These are phyloP conservation scores for Plasmodium chabaudi DNA, from an alignment of 169 alveolate species.

Conservation along the genomic window DNA sequence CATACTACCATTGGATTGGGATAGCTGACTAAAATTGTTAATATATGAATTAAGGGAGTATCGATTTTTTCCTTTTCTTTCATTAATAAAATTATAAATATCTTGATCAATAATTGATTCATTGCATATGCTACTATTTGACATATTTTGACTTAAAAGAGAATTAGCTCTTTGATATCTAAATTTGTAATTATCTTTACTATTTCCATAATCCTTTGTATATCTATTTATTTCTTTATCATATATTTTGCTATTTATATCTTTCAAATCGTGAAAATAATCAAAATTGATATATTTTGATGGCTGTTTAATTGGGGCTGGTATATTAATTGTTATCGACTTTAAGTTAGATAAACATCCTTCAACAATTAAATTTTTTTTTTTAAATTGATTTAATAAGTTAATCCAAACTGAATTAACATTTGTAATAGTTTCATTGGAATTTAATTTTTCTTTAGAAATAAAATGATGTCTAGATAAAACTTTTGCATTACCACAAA, in stretches of 20 bases:
- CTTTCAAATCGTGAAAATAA: slow-evolving; percentile 22
- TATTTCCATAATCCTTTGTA: neutral
- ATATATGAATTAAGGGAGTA: slow-evolving; percentile 17
- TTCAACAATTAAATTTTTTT: slow-evolving; percentile 91
- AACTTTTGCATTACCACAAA: slow-evolving; percentile 86
- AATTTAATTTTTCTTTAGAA: slow-evolving; percentile 79
- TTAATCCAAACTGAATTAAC: slow-evolving; percentile 88
- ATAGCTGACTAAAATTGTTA: slow-evolving; percentile 26
- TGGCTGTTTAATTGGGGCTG: slow-evolving; percentile 48
- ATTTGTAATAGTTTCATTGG: slow-evolving; percentile 78
- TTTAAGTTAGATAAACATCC: slow-evolving; percentile 91
- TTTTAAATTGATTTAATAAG: slow-evolving; percentile 91
- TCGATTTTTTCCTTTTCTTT: neutral
- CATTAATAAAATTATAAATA: slow-evolving; percentile 6
- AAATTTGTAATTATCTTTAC: neutral
- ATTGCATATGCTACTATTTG: slow-evolving; percentile 46
- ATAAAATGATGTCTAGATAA: slow-evolving; percentile 70
- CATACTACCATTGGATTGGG: slow-evolving; percentile 42
- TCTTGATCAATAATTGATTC: slow-evolving; percentile 31
- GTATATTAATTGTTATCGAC: slow-evolving; percentile 43
- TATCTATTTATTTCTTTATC: neutral
- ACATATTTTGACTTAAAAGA: slow-evolving; percentile 2
- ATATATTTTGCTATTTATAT: neutral
- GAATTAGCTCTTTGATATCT: neutral
- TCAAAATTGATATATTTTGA: slow-evolving; percentile 40